Evolutionary conservation across 2,329 filamentous ascomycete species (phyloP).

Genomic region (Cadophora luteo-olivacea): DNA sequence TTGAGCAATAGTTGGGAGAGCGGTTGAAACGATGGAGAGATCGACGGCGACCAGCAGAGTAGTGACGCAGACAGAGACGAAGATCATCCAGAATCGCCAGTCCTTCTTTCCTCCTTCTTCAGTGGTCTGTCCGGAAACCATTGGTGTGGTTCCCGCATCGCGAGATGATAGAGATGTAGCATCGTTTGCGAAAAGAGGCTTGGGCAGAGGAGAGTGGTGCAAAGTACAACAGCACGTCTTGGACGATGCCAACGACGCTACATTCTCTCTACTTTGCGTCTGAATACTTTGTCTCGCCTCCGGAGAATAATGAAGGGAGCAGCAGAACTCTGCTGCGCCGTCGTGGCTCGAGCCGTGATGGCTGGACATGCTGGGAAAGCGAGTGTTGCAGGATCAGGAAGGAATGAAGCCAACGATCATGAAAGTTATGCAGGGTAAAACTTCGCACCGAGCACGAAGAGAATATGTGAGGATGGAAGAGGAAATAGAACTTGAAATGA

Average conservation of each 20-base stretch:
- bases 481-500: conserved; percentile 4
- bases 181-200: conserved; percentile 23
- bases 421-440: neutral
- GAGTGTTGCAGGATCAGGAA: conserved; percentile 6
- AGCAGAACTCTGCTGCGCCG: conserved; percentile 19
- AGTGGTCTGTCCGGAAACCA: neutral
- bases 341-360: conserved; percentile 12
- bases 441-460: conserved; percentile 6
- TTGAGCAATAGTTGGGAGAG: conserved; percentile 61
- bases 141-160: conserved; percentile 1
- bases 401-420: conserved; percentile 10
- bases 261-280: conserved; percentile 16
- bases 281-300: neutral
- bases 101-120: conserved; percentile 24
- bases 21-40: conserved; percentile 62
- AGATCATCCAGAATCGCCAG: conserved; percentile 34
- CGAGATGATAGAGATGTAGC: conserved; percentile 13
- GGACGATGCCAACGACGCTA: conserved; percentile 17
- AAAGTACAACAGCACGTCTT: conserved; percentile 26
- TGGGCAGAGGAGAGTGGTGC: conserved; percentile 23
- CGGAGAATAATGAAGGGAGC: conserved; percentile 24
- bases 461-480: neutral
- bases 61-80: conserved; percentile 33
- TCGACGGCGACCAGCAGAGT: conserved; percentile 38
- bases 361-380: neutral